phyloP scores from a whole-genome alignment of 179 eudicot genomes.

The Corrigiola litoralis region DNA sequence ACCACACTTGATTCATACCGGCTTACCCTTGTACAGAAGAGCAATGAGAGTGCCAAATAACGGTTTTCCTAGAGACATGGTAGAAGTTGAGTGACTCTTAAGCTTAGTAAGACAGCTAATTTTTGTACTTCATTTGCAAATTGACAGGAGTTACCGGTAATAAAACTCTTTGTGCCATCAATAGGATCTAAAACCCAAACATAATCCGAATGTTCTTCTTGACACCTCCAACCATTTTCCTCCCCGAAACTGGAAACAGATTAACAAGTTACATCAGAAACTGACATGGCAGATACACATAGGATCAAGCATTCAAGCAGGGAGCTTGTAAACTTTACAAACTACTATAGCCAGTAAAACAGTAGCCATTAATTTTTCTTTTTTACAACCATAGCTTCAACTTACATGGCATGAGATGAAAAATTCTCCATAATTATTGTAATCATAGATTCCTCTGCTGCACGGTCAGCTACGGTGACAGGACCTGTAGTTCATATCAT shows the following conservation, averaged over 20 bases:
- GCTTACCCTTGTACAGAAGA: conserved; percentile 11
- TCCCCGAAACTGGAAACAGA: conserved; percentile 23
- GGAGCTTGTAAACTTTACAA: too few species aligned
- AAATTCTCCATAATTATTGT: conserved; percentile 52
- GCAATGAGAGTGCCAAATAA: conserved; percentile 4
- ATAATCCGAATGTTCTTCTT: neutral
- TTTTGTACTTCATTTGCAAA: neutral
- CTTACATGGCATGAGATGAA: conserved; percentile 89
- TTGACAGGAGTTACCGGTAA: neutral
- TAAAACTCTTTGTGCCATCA: conserved; percentile 18
- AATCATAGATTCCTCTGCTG: conserved; percentile 90
- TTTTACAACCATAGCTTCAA: conserved; percentile 15
- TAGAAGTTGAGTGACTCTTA: neutral
- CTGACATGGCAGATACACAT: too few species aligned
- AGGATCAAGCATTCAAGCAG: too few species aligned
- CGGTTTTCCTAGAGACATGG: neutral
- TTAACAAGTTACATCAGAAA: neutral
- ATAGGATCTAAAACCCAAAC: conserved; percentile 20
- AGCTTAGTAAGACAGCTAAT: neutral
- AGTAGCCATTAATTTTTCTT: too few species aligned
- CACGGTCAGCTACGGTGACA: conserved; percentile 86
- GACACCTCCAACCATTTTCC: conserved; percentile 8
- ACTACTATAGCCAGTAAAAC: neutral
- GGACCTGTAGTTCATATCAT: conserved; percentile 64
- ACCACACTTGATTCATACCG: neutral